phyloP scores from a whole-genome alignment of 2,329 filamentous ascomycete species.

The Trichoderma citrinoviride region DNA sequence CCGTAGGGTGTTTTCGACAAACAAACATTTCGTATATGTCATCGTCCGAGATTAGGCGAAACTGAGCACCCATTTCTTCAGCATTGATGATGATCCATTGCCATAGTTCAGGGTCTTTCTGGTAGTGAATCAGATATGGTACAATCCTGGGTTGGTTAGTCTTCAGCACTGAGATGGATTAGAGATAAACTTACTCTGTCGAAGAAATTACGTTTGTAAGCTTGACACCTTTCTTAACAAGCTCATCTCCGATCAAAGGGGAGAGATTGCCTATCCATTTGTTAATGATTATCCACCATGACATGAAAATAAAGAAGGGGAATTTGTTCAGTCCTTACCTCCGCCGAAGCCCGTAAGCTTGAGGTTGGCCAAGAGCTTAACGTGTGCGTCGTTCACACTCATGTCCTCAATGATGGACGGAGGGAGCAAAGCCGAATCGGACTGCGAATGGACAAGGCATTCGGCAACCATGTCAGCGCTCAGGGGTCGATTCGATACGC shows the following conservation, averaged over 20 bases:
- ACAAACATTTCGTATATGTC: slow-evolving; percentile 36
- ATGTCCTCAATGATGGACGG: slow-evolving; percentile 46
- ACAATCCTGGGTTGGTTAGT: slow-evolving; percentile 31
- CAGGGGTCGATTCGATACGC: slow-evolving; percentile 35
- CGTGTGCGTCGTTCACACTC: slow-evolving; percentile 33
- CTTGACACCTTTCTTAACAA: slow-evolving; percentile 37
- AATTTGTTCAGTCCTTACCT: slow-evolving; percentile 28
- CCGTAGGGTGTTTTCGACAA: slow-evolving; percentile 36
- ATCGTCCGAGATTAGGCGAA: slow-evolving; percentile 29
- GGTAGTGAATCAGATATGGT: slow-evolving; percentile 37
- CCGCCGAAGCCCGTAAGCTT: slow-evolving; percentile 38
- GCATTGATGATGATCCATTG: slow-evolving; percentile 44
- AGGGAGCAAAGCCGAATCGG: slow-evolving; percentile 34
- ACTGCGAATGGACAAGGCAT: slow-evolving; percentile 30
- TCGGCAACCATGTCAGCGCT: slow-evolving; percentile 36
- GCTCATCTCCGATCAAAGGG: slow-evolving; percentile 37
- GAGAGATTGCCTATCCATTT: slow-evolving; percentile 36
- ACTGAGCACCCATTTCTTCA: slow-evolving; percentile 42
- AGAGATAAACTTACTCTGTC: slow-evolving; percentile 40
- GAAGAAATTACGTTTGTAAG: slow-evolving; percentile 41
- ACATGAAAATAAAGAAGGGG: background rate
- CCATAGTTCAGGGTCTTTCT: slow-evolving; percentile 38
- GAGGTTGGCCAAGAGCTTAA: slow-evolving; percentile 35
- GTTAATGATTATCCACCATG: background rate
- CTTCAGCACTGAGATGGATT: background rate